These are phyloP conservation scores for Royoungia palumana DNA, from an alignment of 768 basidiomycete genomes.

Conservation along the genomic window DNA sequence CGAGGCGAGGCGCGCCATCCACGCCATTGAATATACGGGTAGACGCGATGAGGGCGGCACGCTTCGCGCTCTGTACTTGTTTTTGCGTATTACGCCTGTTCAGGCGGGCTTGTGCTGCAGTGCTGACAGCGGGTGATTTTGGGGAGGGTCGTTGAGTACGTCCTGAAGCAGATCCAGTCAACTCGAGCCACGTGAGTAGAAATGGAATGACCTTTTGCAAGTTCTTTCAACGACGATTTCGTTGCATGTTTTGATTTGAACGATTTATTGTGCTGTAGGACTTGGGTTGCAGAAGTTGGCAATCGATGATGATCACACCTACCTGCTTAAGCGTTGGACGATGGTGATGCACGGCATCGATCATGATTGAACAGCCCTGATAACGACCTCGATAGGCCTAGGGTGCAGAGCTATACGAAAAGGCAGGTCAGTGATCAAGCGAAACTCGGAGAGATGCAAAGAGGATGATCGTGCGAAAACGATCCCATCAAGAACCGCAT, in stretches of 20 bases:
- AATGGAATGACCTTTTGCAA: constrained; percentile 67
- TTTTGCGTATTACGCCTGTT: constrained; percentile 85
- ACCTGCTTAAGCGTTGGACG: constrained; percentile 89
- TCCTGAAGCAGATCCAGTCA: constrained; percentile 39
- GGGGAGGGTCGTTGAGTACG: constrained; percentile 52
- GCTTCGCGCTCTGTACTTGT: constrained; percentile 74
- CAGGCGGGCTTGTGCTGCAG: constrained; percentile 63
- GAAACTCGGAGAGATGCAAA: neutral
- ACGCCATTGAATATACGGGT: constrained; percentile 76
- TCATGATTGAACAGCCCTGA: constrained; percentile 27
- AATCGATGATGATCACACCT: constrained; percentile 16
- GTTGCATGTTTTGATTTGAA: constrained; percentile 92
- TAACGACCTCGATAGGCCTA: too few relatives aligned
- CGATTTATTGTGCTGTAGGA: constrained; percentile 73
- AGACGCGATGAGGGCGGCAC: constrained; percentile 61
- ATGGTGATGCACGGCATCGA: constrained; percentile 48
- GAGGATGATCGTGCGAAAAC: constrained; percentile 5
- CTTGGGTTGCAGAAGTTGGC: neutral
- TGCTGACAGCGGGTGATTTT: constrained; percentile 49
- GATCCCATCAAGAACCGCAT: too few relatives aligned
- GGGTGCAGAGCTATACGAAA: too few relatives aligned
- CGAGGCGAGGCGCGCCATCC: constrained; percentile 79
- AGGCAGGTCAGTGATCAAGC: too few relatives aligned
- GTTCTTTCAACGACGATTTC: constrained; percentile 79
- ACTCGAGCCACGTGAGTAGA: neutral